These are phyloP conservation scores for Nannizziopsis barbatae DNA, from an alignment of 2,329 filamentous ascomycete species.

Conservation along the genomic window DNA sequence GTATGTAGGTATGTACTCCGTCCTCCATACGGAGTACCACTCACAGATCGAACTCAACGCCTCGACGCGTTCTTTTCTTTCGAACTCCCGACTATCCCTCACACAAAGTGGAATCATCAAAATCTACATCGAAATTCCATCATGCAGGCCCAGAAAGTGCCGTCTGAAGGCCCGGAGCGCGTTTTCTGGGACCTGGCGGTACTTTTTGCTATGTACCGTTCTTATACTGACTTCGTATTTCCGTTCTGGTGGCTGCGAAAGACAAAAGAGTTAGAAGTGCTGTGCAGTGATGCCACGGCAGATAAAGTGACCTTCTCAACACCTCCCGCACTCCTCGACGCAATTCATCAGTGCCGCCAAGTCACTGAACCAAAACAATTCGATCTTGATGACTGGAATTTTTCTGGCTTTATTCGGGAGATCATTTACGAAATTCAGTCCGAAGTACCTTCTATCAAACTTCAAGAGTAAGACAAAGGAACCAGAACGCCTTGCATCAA, in stretches of 20 bases:
- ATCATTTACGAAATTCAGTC: constrained; percentile 6
- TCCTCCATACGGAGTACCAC: too few species aligned
- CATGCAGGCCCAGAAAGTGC: neutral
- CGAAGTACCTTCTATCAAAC: constrained; percentile 5
- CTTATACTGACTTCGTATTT: constrained; percentile 11
- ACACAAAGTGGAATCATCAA: neutral
- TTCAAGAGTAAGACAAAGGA: neutral
- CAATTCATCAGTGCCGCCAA: constrained; percentile 12
- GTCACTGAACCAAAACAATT: constrained; percentile 5
- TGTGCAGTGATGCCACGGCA: constrained; percentile 11
- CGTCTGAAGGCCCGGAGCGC: constrained; percentile 8
- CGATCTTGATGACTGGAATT: constrained; percentile 12
- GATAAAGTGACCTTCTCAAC: constrained; percentile 8
- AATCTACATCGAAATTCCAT: neutral
- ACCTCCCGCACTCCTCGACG: constrained; percentile 10
- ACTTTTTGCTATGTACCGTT: constrained; percentile 7
- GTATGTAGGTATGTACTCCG: too few species aligned
- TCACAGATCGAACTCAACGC: too few species aligned
- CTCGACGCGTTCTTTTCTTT: too few species aligned
- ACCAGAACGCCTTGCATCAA: neutral
- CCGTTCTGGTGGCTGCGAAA: constrained; percentile 13
- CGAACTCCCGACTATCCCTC: too few species aligned
- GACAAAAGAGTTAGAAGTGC: constrained; percentile 13
- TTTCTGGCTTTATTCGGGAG: constrained; percentile 12
- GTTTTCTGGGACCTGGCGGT: constrained; percentile 10